Base-by-base conservation (phyloP, 345 rosid species). In the Moringa oleifera region DNA sequence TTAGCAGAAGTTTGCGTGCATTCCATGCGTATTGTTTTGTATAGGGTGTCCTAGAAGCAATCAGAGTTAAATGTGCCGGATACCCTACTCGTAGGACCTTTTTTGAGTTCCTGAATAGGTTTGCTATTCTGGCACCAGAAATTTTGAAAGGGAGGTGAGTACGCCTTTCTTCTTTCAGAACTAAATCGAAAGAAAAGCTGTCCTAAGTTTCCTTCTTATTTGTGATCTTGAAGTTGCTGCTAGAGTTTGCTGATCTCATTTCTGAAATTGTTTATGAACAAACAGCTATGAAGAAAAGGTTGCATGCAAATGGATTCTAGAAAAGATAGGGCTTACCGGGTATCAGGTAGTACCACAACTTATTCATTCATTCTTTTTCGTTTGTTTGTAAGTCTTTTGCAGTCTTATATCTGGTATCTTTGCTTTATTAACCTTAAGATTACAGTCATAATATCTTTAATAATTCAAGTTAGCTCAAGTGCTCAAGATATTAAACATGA, bases 41-140 rank as follows among this genome's bases (percentile, higher is more conserved):
- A 63, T 74, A 93, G 98, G 98, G 98, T 76, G 98, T 93, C 69
- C 77, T 93, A 58, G 98, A 93, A 79, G 96, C 96, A 71, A 86
- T 93, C 64, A 84, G 83, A 80, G 81, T 93, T 67, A 93, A 90
- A 68, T 90, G 97, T 68, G 83, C 84, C 22, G 96, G 98, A 68
- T 93, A 72, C 71, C 96, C 98, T 51, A 82, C 91, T 53, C 76
- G 75, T 65, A 90, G 68, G 77, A 81, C 86, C 68, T 90, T 84
- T 67, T 45, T 62, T 52, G 97, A 86, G 53, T 93, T 93, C 75
- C 67, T 90, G 51, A 66, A 63, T 5, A 76, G 94, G 65, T 90
- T 84, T 73, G 11, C 68, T 55, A 71, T 84, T 70, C 90, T 90
- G 61, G 97, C 86, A 8, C 90, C 91, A 12, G 87, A 88, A 49